Percentiles rank a stretch among this genome's conserved stretches.
phyloP scores from a whole-genome alignment of 306 rosid genomes.

The Trichosanthes cucumerina region DNA sequence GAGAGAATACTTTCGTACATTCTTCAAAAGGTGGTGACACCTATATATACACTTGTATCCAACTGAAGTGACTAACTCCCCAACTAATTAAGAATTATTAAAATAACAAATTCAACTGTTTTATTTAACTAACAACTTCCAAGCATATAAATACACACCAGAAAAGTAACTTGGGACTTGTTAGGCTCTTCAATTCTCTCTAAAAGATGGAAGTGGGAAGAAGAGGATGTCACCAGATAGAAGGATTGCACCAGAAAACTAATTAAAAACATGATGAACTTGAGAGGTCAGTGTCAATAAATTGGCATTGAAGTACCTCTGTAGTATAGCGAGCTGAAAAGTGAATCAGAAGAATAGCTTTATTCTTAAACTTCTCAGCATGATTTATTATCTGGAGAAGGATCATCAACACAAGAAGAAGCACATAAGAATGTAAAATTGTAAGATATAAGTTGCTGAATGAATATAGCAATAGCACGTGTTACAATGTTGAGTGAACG shows the following conservation, averaged over 20 bases:
- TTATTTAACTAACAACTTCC: too few species aligned
- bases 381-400: constrained; percentile 51
- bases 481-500: constrained; percentile 17
- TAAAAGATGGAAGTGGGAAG: not conserved
- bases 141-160: too few species aligned
- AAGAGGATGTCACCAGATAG: not conserved
- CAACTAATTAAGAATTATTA: too few species aligned
- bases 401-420: not conserved
- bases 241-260: not conserved
- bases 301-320: constrained; percentile 31
- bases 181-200: not conserved
- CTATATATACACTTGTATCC: too few species aligned
- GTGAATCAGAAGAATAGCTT: constrained; percentile 56
- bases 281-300: not conserved
- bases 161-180: not conserved
- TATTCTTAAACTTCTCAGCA: constrained; percentile 61
- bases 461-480: not conserved
- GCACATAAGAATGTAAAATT: not conserved
- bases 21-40: too few species aligned
- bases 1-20: too few species aligned
- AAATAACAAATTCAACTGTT: too few species aligned
- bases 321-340: constrained; percentile 27
- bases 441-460: not conserved
- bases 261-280: not conserved
- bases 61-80: too few species aligned